These are phyloP conservation scores for Phytophthora agathidicida DNA, from an alignment of 352 stramenopile species.

Conservation along the genomic window DNA sequence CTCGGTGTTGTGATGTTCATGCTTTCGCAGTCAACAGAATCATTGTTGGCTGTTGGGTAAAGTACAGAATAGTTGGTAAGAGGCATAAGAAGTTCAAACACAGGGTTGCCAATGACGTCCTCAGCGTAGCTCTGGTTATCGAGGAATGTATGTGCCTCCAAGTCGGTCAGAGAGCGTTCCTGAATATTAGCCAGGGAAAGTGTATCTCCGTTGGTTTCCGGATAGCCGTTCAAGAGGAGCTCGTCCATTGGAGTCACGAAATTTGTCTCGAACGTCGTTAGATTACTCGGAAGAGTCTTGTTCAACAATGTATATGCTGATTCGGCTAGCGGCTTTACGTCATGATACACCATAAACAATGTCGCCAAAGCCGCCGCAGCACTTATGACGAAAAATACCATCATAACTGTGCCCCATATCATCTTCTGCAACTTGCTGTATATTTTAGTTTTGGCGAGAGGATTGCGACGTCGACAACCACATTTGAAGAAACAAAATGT, in stretches of 20 bases:
- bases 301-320: conserved; percentile 32
- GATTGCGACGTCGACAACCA: conserved; percentile 50
- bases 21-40: conserved; percentile 39
- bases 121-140: conserved; percentile 45
- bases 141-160: conserved; percentile 53
- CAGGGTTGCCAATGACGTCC: conserved; percentile 38
- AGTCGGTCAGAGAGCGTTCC: conserved; percentile 12
- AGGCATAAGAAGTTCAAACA: conserved; percentile 49
- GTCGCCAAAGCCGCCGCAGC: conserved; percentile 28
- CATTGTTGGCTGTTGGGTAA: conserved; percentile 50
- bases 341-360: conserved; percentile 39
- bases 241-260: conserved; percentile 46
- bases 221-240: conserved; percentile 29
- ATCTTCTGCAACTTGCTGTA: conserved; percentile 59
- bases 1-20: conserved; percentile 57
- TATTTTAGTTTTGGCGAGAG: conserved; percentile 47
- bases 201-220: neutral
- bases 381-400: conserved; percentile 33
- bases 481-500: conserved; percentile 56
- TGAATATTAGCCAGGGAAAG: conserved; percentile 38
- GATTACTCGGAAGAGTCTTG: conserved; percentile 30
- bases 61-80: conserved; percentile 46
- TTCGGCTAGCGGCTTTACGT: conserved; percentile 37
- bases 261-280: conserved; percentile 40
- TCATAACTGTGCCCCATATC: conserved; percentile 41